Evolutionary conservation across 2,329 filamentous ascomycete species (phyloP).

Genomic region (Beauveria varroae): DNA sequence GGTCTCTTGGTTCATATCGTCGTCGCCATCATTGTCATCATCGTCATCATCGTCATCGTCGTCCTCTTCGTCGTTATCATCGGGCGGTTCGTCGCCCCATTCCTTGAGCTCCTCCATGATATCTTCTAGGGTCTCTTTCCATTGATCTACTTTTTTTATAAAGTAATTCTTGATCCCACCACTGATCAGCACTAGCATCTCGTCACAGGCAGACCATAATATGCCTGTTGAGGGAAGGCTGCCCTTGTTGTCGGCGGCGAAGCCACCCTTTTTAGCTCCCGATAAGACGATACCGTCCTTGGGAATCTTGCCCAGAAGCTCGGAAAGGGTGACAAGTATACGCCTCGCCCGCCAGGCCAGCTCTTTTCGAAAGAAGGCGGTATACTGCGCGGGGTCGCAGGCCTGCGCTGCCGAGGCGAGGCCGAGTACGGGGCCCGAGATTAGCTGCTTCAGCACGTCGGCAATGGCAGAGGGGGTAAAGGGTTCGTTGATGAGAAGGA

Average conservation of each 20-base stretch:
- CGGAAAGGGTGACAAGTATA: slow-evolving; percentile 54
- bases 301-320: slow-evolving; percentile 53
- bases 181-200: slow-evolving; percentile 53
- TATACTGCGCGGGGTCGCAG: slow-evolving; percentile 55
- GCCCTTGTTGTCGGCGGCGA: slow-evolving; percentile 37
- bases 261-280: slow-evolving; percentile 16
- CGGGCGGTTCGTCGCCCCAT: slow-evolving; percentile 69
- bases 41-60: slow-evolving; percentile 39
- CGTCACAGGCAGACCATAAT: slow-evolving; percentile 79
- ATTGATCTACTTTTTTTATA: slow-evolving; percentile 64
- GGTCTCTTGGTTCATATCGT: slow-evolving; percentile 31
- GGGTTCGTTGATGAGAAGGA: slow-evolving; percentile 78
- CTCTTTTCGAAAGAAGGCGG: slow-evolving; percentile 55
- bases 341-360: slow-evolving; percentile 51
- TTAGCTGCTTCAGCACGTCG: slow-evolving; percentile 65
- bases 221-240: slow-evolving; percentile 63
- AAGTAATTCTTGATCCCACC: slow-evolving; percentile 65
- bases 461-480: slow-evolving; percentile 73
- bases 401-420: slow-evolving; percentile 64
- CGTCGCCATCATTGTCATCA: slow-evolving; percentile 34
- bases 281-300: slow-evolving; percentile 47
- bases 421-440: slow-evolving; percentile 64
- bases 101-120: slow-evolving; percentile 80
- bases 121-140: slow-evolving; percentile 69
- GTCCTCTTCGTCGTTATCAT: slow-evolving; percentile 51